A percentile compares a stretch with the other conserved stretches of the same genome.
Evolutionary conservation across 2,329 filamentous ascomycete genomes (phyloP).

Genomic region (Pseudopithomyces chartarum): DNA sequence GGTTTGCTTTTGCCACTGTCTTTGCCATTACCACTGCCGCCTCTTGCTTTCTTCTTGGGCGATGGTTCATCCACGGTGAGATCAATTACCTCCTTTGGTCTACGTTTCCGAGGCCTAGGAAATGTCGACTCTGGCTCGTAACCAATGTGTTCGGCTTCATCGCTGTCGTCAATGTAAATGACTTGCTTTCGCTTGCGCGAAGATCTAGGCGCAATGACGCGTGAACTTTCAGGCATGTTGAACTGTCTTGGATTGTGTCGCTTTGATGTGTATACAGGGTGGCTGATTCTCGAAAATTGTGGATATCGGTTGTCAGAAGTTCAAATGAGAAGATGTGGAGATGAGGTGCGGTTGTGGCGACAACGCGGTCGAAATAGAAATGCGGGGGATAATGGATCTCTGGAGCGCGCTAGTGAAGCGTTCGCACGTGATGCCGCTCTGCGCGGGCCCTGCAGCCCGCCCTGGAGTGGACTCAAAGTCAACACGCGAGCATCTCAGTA

Average conservation of each 20-base stretch:
- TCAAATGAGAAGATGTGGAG: background rate
- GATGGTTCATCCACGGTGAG: constrained; percentile 8
- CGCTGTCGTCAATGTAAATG: constrained; percentile 14
- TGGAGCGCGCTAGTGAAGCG: constrained; percentile 3
- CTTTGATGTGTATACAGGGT: background rate
- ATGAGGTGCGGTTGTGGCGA: background rate
- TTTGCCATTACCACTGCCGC: constrained; percentile 13
- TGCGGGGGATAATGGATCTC: constrained; percentile 1
- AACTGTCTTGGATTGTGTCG: background rate
- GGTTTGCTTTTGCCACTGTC: constrained; percentile 18
- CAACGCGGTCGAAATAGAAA: background rate
- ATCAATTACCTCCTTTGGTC: background rate
- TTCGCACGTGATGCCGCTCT: background rate
- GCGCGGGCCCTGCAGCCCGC: too few species aligned
- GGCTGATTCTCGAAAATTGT: background rate
- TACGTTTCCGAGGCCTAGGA: background rate
- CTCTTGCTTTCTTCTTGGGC: constrained; percentile 24
- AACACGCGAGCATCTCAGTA: too few species aligned
- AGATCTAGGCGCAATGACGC: background rate
- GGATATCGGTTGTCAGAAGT: background rate
- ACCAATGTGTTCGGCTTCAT: background rate
- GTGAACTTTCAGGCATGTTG: background rate
- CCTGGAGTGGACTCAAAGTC: too few species aligned
- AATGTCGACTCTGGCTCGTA: background rate
- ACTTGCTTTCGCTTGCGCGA: constrained; percentile 29